Percentiles rank a stretch among this genome's conserved stretches.
Conservation (phyloP, 176 grass and related monocot genomes). For the Carex myosuroides region DNA sequence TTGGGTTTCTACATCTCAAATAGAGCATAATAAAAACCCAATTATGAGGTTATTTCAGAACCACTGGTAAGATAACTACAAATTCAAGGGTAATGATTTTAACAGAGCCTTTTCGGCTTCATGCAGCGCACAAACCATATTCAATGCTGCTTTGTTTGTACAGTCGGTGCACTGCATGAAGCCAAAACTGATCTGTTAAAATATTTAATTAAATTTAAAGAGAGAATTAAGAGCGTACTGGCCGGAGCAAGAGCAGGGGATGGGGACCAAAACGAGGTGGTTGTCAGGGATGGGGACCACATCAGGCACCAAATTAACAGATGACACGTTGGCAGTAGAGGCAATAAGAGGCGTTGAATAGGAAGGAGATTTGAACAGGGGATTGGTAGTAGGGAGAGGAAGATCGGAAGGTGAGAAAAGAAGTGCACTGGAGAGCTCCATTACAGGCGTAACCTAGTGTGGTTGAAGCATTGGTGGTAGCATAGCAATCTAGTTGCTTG, state of each 20-base stretch:
- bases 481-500: conserved; percentile 36
- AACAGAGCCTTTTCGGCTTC: no score
- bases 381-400: conserved; percentile 26
- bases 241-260: conserved; percentile 47
- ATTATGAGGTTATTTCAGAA: not conserved
- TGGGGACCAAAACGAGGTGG: conserved; percentile 45
- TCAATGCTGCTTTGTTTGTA: no score
- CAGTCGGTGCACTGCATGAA: no score
- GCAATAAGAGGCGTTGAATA: conserved; percentile 47
- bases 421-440: conserved; percentile 30
- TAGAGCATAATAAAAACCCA: not conserved
- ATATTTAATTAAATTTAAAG: no score
- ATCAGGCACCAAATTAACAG: conserved; percentile 16
- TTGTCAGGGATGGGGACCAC: conserved; percentile 9
- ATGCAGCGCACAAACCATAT: no score
- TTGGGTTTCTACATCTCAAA: not conserved
- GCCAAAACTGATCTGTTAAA: no score
- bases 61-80: no score
- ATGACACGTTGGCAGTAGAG: not conserved
- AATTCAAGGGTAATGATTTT: no score
- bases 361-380: conserved; percentile 33
- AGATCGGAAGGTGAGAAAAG: conserved; percentile 53
- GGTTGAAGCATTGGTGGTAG: conserved; percentile 33
- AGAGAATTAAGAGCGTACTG: not conserved
- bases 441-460: conserved; percentile 79